Evolutionary conservation across 2,329 filamentous ascomycete genomes (phyloP).

Genomic region (Chaetomium strumarium): DNA sequence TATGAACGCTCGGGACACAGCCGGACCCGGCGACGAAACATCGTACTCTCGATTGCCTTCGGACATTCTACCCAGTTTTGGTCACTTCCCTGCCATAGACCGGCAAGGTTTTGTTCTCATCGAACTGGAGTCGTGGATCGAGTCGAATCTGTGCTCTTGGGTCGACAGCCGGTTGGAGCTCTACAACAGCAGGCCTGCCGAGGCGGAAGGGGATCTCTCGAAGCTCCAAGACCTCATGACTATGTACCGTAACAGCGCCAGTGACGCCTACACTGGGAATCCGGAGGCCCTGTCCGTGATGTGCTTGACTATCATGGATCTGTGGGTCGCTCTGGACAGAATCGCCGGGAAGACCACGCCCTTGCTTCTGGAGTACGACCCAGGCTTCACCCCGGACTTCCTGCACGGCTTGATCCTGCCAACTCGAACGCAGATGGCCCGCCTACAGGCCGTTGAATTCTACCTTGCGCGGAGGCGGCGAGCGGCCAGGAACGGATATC

Average conservation of each 20-base stretch:
- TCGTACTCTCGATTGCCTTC: background rate
- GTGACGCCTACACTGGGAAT: background rate
- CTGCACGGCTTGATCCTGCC: conserved; percentile 13
- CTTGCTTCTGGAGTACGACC: conserved; percentile 19
- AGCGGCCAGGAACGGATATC: conserved; percentile 2
- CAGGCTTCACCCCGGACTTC: conserved; percentile 6
- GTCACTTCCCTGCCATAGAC: no score
- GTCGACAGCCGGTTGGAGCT: background rate
- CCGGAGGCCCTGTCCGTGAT: conserved; percentile 19
- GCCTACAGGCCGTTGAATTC: conserved; percentile 7
- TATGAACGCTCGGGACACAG: no score
- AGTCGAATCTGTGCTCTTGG: conserved; percentile 10
- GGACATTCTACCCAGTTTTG: background rate
- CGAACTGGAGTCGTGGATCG: conserved; percentile 20
- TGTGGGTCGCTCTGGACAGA: conserved; percentile 20
- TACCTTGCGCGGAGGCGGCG: conserved; percentile 9
- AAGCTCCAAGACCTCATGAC: conserved; percentile 2
- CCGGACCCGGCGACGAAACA: conserved; percentile 13
- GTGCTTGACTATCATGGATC: conserved; percentile 18
- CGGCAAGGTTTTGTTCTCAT: conserved; percentile 4
- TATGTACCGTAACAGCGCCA: conserved; percentile 10
- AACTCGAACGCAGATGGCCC: conserved; percentile 11
- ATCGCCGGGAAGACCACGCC: conserved; percentile 13
- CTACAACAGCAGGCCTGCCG: background rate
- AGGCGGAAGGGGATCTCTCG: background rate